Evolutionary conservation across 169 alveolate species (phyloP), one percentile per base, ranked within the genome.

Genomic region (Plasmodium malariae): DNA sequence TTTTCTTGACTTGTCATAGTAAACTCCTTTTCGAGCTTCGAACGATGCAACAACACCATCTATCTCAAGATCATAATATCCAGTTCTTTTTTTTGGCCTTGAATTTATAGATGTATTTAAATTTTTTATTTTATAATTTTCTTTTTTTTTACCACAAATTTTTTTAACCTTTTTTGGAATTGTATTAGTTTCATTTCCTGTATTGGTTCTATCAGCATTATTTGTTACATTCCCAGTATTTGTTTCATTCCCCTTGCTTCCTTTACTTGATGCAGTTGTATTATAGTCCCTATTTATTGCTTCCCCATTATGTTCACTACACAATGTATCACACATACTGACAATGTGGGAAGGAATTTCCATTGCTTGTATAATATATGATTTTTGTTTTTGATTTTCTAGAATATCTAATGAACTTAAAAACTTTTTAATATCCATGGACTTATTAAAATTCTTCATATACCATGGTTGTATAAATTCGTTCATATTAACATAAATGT

Each of bases 21-120:
- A 85, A 48, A 85, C 92, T 26, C 92, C 92, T 60, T 85, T 78
- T 36, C 89, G 24, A 5, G 89, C 89, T 55, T 78, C 89, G 63
- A 78, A 78, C 9, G 89, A 78, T 55, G 89, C 68, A 78, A 78
- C 57, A 45, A 78, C 89, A 3, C 89, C 89, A 68, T 78, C 89
- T 19, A 78, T 78, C 57, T 78, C 89, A n/a, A 78, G 76, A 54
- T 62, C 89, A 37, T 78, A 78, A 54, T 62, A 55, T 21, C 89
- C 89, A 45, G 89, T 78, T 63, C 89, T 78, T 68, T 78, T 78
- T 21, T 78, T 78, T 14, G 78, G 60, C 28, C 30, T 78, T 24
- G 69, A 14, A 57, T 62, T 78, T 62, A 30, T 55, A 65, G 89
- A 0, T 7, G 60, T 3, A 24, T 63, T 78, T 62, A 49, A 30